phyloP scores from a whole-genome alignment of 306 rosid species.

The Ormosia semicastrata region DNA sequence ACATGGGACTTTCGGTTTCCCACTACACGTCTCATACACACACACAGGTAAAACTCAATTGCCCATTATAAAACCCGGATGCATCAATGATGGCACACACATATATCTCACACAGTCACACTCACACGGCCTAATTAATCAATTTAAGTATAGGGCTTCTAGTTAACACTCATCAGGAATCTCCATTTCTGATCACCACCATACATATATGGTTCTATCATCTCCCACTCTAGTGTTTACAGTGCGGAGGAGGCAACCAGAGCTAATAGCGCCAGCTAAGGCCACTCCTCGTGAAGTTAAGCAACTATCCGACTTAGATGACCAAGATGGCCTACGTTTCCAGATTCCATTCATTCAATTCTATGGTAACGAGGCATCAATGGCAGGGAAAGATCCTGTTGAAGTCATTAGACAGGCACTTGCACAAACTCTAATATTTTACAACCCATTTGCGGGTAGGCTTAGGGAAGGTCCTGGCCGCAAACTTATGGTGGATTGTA shows the following conservation, averaged over 20 bases:
- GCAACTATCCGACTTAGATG: slow-evolving; percentile 33
- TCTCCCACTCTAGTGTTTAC: not conserved
- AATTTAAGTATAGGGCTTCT: too few relatives aligned
- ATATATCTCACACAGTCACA: too few relatives aligned
- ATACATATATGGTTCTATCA: not conserved
- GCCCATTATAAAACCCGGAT: too few relatives aligned
- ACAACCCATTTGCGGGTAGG: slow-evolving; percentile 34
- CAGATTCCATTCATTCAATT: not conserved
- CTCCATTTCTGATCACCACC: not conserved
- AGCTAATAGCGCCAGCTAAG: slow-evolving; percentile 20
- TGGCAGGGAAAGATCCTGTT: slow-evolving; percentile 20
- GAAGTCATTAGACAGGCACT: slow-evolving; percentile 10
- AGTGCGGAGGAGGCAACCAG: slow-evolving; percentile 18
- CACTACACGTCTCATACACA: too few relatives aligned
- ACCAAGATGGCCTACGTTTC: slow-evolving; percentile 4
- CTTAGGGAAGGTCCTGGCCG: not conserved
- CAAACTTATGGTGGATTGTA: slow-evolving; percentile 45
- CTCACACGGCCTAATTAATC: too few relatives aligned
- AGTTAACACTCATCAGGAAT: not conserved
- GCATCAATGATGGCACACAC: too few relatives aligned
- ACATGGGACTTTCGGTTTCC: too few relatives aligned
- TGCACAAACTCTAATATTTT: slow-evolving; percentile 11
- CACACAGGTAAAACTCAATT: too few relatives aligned
- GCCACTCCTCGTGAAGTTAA: slow-evolving; percentile 31
- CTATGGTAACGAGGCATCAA: not conserved